These are phyloP conservation scores for Penicillium taxi DNA, from an alignment of 495 filamentous ascomycete species.

Conservation along the genomic window DNA sequence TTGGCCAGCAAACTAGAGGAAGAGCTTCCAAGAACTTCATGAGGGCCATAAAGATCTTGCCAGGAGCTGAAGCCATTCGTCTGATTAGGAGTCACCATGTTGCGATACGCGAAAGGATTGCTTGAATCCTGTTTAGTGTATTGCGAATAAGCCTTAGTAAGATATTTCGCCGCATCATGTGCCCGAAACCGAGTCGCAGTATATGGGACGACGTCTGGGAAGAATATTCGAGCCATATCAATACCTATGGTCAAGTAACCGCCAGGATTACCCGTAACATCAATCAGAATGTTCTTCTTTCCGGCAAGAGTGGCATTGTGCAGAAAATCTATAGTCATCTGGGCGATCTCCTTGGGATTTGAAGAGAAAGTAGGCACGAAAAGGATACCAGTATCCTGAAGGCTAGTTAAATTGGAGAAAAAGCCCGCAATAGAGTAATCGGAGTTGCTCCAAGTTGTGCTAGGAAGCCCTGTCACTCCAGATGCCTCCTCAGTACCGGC, in stretches of 20 bases:
- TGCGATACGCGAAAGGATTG: slow-evolving; percentile 13
- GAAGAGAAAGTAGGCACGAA: slow-evolving; percentile 30
- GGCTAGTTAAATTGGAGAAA: slow-evolving; percentile 23
- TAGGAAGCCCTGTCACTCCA: slow-evolving; percentile 32
- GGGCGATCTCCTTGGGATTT: slow-evolving; percentile 15
- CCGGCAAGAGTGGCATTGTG: slow-evolving; percentile 24
- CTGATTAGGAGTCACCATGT: slow-evolving; percentile 21
- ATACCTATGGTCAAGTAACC: slow-evolving; percentile 30
- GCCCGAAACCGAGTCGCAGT: slow-evolving; percentile 38
- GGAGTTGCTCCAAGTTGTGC: slow-evolving; percentile 47
- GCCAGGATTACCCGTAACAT: slow-evolving; percentile 49
- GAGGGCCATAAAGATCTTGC: slow-evolving; percentile 46
- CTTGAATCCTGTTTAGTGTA: slow-evolving; percentile 9
- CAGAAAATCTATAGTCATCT: slow-evolving; percentile 27
- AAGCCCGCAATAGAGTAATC: slow-evolving; percentile 33
- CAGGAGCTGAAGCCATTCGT: slow-evolving; percentile 41
- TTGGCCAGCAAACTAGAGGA: slow-evolving; percentile 43
- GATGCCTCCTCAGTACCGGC: slow-evolving; percentile 50
- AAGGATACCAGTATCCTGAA: slow-evolving; percentile 30
- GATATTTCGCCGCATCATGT: slow-evolving; percentile 31
- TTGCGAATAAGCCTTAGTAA: slow-evolving; percentile 30
- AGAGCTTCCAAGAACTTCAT: slow-evolving; percentile 31
- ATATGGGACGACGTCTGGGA: slow-evolving; percentile 28
- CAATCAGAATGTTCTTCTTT: slow-evolving; percentile 47
- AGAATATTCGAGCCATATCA: slow-evolving; percentile 28